Conservation (phyloP, 345 rosid genomes). For the Aquilaria malaccensis region DNA sequence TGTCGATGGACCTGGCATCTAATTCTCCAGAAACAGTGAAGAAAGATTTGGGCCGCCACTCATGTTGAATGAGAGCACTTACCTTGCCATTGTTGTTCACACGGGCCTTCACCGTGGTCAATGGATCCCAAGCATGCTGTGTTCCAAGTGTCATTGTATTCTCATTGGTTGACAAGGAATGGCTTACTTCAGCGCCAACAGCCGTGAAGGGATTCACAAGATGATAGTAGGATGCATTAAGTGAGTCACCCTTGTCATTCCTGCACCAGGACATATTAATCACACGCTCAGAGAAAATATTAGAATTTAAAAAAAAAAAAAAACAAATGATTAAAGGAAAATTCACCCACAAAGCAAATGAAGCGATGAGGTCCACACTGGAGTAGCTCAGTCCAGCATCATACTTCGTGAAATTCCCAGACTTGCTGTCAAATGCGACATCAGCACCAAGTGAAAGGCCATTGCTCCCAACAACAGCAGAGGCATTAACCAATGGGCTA, state of each 20-base stretch:
- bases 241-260: conserved; percentile 69
- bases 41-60: conserved; percentile 79
- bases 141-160: conserved; percentile 72
- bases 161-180: conserved; percentile 66
- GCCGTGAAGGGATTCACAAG: conserved; percentile 53
- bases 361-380: conserved; percentile 63
- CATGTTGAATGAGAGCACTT: conserved; percentile 82
- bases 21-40: conserved; percentile 83
- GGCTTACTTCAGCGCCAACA: conserved; percentile 79
- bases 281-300: not conserved
- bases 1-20: conserved; percentile 76
- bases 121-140: conserved; percentile 66
- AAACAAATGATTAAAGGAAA: not conserved
- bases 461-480: conserved; percentile 71
- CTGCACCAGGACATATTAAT: conserved; percentile 23
- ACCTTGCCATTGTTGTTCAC: conserved; percentile 66
- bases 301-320: not conserved
- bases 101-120: conserved; percentile 70
- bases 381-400: conserved; percentile 71
- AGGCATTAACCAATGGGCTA: conserved; percentile 69
- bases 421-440: conserved; percentile 71
- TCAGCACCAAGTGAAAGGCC: conserved; percentile 64
- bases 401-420: conserved; percentile 68
- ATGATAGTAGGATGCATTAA: conserved; percentile 76
- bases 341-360: conserved; percentile 59